These are phyloP conservation scores for Mrakia blollopis DNA, from an alignment of 768 basidiomycete species.

Conservation along the genomic window DNA sequence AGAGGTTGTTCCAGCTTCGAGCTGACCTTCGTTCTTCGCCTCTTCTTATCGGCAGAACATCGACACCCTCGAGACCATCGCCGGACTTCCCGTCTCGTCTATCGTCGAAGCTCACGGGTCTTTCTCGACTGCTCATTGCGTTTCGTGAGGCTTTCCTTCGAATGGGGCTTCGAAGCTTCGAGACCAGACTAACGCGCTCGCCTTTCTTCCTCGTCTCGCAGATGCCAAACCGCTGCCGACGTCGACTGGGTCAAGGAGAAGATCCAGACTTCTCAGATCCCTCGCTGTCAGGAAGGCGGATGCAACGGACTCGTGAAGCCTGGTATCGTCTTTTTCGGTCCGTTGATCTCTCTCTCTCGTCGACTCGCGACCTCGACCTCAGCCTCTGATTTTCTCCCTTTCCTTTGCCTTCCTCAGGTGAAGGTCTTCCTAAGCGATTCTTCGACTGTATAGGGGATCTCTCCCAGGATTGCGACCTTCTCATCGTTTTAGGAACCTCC, in stretches of 20 bases:
- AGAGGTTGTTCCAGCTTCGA: too few relatives aligned
- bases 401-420: slow-evolving; percentile 46
- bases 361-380: too few relatives aligned
- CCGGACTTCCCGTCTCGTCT: slow-evolving; percentile 65
- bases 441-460: slow-evolving; percentile 50
- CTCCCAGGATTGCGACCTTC: slow-evolving; percentile 59
- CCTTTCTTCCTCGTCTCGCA: slow-evolving; percentile 23
- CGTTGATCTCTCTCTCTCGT: slow-evolving; percentile 52
- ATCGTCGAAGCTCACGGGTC: slow-evolving; percentile 95
- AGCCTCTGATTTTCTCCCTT: background rate
- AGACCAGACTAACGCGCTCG: background rate
- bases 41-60: slow-evolving; percentile 38
- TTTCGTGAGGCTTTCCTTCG: slow-evolving; percentile 41
- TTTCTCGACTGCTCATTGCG: slow-evolving; percentile 80
- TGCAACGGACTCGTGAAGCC: slow-evolving; percentile 58
- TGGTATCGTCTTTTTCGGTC: slow-evolving; percentile 93
- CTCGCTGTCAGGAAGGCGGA: slow-evolving; percentile 8
- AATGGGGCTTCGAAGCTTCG: too few relatives aligned
- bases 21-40: too few relatives aligned
- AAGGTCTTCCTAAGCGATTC: slow-evolving; percentile 64
- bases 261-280: slow-evolving; percentile 52
- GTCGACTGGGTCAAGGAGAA: slow-evolving; percentile 63
- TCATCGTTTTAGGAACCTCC: slow-evolving; percentile 88
- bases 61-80: slow-evolving; percentile 66
- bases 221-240: slow-evolving; percentile 60